Conservation (phyloP, 768 basidiomycete species). For the Hericium erinaceus region DNA sequence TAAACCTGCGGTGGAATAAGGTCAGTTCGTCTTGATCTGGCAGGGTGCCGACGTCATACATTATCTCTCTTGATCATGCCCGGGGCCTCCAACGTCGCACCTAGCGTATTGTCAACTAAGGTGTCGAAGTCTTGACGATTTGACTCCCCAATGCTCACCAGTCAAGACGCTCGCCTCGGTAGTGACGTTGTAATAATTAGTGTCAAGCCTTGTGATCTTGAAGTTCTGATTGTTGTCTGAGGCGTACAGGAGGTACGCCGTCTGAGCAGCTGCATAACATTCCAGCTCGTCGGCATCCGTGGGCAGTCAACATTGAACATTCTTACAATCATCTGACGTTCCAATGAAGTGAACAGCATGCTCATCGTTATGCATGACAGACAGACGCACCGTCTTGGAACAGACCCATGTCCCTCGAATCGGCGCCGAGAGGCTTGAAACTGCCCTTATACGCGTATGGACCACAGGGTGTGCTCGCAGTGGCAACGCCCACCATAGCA, state of each 20-base stretch:
- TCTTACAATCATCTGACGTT: neutral
- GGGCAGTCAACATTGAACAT: neutral
- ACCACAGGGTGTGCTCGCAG: constrained; percentile 48
- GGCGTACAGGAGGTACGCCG: constrained; percentile 52
- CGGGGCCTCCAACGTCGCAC: constrained; percentile 50
- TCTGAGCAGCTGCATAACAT: constrained; percentile 22
- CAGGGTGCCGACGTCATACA: constrained; percentile 17
- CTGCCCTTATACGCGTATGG: constrained; percentile 49
- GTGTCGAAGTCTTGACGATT: neutral
- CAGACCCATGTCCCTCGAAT: constrained; percentile 51
- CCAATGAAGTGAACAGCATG: neutral
- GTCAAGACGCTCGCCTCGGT: constrained; percentile 35
- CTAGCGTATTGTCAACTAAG: constrained; percentile 18
- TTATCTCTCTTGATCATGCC: constrained; percentile 52
- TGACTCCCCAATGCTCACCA: constrained; percentile 20
- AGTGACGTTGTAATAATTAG: constrained; percentile 50
- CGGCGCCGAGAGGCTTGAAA: constrained; percentile 46
- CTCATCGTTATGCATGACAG: neutral
- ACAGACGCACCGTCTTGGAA: constrained; percentile 40
- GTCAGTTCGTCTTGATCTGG: constrained; percentile 1
- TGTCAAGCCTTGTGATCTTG: constrained; percentile 49
- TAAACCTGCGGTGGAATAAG: constrained; percentile 29
- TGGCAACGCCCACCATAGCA: constrained; percentile 56
- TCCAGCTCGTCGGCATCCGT: neutral
- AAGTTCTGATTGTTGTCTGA: constrained; percentile 64